Percentiles rank a stretch among this genome's conserved stretches.
These are phyloP conservation scores for Rhododendron griersonianum DNA, from an alignment of 148 eudicot species.

Conservation along the genomic window DNA sequence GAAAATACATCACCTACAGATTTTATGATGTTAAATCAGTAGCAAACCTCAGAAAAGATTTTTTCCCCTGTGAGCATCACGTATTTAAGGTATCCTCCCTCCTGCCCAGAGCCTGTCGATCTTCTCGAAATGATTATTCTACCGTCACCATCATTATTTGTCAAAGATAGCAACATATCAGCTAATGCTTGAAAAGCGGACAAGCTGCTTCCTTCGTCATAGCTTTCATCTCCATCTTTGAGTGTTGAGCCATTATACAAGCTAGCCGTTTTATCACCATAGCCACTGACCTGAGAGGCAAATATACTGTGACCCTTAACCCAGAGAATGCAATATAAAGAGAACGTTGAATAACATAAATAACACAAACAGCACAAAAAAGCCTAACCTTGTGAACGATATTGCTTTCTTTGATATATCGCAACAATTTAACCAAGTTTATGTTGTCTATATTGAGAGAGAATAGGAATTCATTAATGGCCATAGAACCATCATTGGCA, in stretches of 20 bases:
- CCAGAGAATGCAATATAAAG: not conserved
- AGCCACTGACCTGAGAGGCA: constrained; percentile 75
- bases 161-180: constrained; percentile 60
- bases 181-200: constrained; percentile 71
- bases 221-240: constrained; percentile 21
- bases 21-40: not conserved
- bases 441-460: constrained; percentile 88
- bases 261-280: constrained; percentile 60
- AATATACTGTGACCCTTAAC: not conserved
- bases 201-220: constrained; percentile 58
- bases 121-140: constrained; percentile 65
- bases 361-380: not conserved
- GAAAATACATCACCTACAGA: not conserved
- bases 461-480: constrained; percentile 83
- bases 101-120: constrained; percentile 32
- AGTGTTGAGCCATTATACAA: constrained; percentile 25
- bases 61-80: constrained; percentile 96
- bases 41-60: constrained; percentile 80
- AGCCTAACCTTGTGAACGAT: constrained; percentile 75
- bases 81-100: constrained; percentile 74
- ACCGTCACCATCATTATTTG: constrained; percentile 79
- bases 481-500: constrained; percentile 47
- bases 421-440: constrained; percentile 72
- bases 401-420: constrained; percentile 82
- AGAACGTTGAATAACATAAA: not conserved